Evolutionary conservation across 345 rosid genomes (phyloP), one percentile per base, ranked within the genome.

Genomic region (Citrus medica): DNA sequence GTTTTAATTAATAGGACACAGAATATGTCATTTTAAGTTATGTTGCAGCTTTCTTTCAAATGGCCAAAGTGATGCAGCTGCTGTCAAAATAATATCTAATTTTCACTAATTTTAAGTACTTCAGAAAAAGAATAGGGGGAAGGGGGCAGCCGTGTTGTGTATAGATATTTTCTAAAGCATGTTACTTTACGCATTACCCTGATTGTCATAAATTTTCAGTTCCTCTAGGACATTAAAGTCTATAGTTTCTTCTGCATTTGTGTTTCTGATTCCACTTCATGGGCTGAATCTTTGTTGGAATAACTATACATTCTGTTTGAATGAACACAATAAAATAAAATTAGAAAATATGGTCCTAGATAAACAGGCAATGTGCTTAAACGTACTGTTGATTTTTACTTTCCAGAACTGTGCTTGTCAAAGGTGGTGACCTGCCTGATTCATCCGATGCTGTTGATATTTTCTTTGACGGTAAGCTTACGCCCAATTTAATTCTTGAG

Each of bases 361-460:
- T 77, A 6, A 32, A 38, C 46, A 37, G 38, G 73, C 70, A 67
- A n/a, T 32, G 35, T 62, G 68, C 77, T 76, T 61, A 68, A 70
- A 67, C 66, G 22, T 76, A 14, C 61, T 58, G 67, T 62, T 75
- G 8, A 58, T 71, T 64, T 69, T 69, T 82, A 63, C 28, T 69
- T 81, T 77, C 67, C 90, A 96, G 99, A 86, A 88, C 79, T 16
- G 97, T 96, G 35, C 94, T 94, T 81, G 93, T 96, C 77, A 94
- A 96, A 88, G 99, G 99, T 56, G 98, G 99, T 63, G 94, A 96
- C 80, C 97, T 96, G 56, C 97, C 95, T 38, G 89, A 87, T 69
- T 90, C 97, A 71, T 82, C 67, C 62, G 98, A 96, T 82, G 97
- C 98, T n/a, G 71, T 94, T 77, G 99, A 96, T 83, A 86, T 94